Evolutionary conservation across 192 early-diverging fungal species (phyloP).

Genomic region (Entomortierella chlamydospora): DNA sequence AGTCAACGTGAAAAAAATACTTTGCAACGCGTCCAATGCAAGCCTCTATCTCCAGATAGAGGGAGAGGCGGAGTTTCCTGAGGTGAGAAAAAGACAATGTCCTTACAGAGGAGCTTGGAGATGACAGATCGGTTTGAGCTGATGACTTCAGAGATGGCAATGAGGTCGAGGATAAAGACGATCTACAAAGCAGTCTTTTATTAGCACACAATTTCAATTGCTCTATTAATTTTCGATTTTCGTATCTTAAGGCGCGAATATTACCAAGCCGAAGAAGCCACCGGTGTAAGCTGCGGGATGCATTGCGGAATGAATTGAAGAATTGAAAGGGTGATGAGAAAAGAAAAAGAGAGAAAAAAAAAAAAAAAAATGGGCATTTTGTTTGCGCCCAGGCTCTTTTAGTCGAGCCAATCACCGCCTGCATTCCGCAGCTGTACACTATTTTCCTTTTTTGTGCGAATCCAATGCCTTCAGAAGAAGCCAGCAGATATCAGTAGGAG

Average conservation of each 20-base stretch:
- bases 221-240: too few relatives aligned
- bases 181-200: slow-evolving; percentile 20
- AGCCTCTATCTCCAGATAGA: too few relatives aligned
- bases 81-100: neutral
- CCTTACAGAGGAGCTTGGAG: slow-evolving; percentile 63
- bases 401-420: slow-evolving; percentile 1
- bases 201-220: neutral
- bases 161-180: slow-evolving; percentile 66
- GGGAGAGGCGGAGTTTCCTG: too few relatives aligned
- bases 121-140: slow-evolving; percentile 56
- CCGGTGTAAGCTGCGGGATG: slow-evolving; percentile 40
- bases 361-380: neutral
- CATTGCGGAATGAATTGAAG: slow-evolving; percentile 17
- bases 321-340: neutral
- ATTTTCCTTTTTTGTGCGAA: neutral
- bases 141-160: slow-evolving; percentile 69
- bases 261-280: slow-evolving; percentile 45
- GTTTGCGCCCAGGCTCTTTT: neutral
- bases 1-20: too few relatives aligned
- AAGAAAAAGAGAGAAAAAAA: slow-evolving; percentile 7
- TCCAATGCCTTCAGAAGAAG: too few relatives aligned
- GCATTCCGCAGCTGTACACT: neutral
- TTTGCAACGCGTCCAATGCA: too few relatives aligned
- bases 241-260: too few relatives aligned
- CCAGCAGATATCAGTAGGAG: too few relatives aligned